Evolutionary conservation across 495 filamentous ascomycete genomes (phyloP).

Genomic region (Emericellopsis terricola): DNA sequence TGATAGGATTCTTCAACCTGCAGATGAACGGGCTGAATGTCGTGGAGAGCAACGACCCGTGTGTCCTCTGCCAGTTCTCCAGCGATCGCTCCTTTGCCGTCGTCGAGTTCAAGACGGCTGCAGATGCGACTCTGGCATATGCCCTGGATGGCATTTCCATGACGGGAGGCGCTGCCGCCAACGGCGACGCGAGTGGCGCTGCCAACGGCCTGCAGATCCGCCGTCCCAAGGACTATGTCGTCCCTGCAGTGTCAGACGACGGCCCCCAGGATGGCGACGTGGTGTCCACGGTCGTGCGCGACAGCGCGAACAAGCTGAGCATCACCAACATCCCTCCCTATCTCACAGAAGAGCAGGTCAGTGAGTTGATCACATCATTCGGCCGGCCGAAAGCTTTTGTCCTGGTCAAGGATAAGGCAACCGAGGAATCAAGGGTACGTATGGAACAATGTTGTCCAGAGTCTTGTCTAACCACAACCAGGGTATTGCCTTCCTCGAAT

Average conservation of each 20-base stretch:
- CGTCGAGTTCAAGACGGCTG: constrained; percentile 73
- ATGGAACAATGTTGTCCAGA: too few relatives aligned
- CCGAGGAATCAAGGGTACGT: constrained; percentile 79
- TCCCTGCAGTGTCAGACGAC: constrained; percentile 64
- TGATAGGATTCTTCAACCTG: constrained; percentile 84
- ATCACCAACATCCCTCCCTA: constrained; percentile 75
- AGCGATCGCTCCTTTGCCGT: constrained; percentile 63
- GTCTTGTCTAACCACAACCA: constrained; percentile 20
- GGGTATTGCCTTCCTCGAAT: constrained; percentile 97
- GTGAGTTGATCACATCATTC: constrained; percentile 74
- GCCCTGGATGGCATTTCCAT: constrained; percentile 81
- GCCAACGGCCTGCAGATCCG: constrained; percentile 58
- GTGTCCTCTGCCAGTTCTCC: constrained; percentile 69
- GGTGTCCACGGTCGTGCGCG: constrained; percentile 64
- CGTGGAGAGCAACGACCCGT: constrained; percentile 65
- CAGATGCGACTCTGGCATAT: constrained; percentile 79
- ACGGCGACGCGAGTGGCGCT: constrained; percentile 36
- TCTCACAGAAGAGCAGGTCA: constrained; percentile 78
- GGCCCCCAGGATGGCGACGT: constrained; percentile 58
- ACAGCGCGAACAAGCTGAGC: constrained; percentile 89
- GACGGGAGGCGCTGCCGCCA: constrained; percentile 46
- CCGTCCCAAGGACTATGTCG: constrained; percentile 94
- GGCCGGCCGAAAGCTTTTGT: constrained; percentile 88
- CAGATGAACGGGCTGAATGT: constrained; percentile 92
- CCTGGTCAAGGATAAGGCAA: constrained; percentile 70